Evolutionary conservation across 169 alveolate genomes (phyloP).

Genomic region (Cryptosporidium meleagridis): DNA sequence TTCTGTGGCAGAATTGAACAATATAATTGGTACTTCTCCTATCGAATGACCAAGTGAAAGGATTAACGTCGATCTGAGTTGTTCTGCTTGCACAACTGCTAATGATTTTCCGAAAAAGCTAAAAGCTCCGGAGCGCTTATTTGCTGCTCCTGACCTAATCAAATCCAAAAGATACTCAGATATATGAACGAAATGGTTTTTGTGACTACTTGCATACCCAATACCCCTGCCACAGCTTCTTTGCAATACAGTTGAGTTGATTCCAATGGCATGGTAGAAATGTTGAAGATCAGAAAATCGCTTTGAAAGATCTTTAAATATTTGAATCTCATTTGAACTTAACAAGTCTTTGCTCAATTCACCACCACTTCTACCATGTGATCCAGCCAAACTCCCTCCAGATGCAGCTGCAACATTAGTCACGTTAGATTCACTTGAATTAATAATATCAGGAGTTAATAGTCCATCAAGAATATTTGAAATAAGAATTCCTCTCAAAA

Average conservation of each 20-base stretch:
- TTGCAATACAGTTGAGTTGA: slow-evolving; percentile 19
- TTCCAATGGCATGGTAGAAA: slow-evolving; percentile 67
- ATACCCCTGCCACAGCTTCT: slow-evolving; percentile 65
- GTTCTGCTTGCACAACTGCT: slow-evolving; percentile 79
- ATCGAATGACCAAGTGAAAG: slow-evolving; percentile 53
- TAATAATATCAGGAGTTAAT: slow-evolving; percentile 44
- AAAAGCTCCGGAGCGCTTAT: slow-evolving; percentile 79
- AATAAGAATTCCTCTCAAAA: slow-evolving; percentile 28
- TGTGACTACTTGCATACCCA: slow-evolving; percentile 53
- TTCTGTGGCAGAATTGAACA: slow-evolving; percentile 58
- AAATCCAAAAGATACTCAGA: slow-evolving; percentile 60
- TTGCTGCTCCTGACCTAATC: slow-evolving; percentile 78
- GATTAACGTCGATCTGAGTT: slow-evolving; percentile 76
- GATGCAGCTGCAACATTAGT: not conserved
- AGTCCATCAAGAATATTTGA: slow-evolving; percentile 42
- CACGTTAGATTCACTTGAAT: slow-evolving; percentile 22
- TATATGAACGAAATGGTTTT: slow-evolving; percentile 25
- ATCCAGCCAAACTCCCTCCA: not conserved
- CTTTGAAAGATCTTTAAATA: slow-evolving; percentile 16
- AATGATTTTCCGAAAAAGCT: slow-evolving; percentile 80
- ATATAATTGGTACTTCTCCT: slow-evolving; percentile 29
- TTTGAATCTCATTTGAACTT: slow-evolving; percentile 17
- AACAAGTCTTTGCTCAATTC: slow-evolving; percentile 10
- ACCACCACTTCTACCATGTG: not conserved
- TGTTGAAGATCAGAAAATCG: slow-evolving; percentile 33